These are phyloP conservation scores for Melampsora allii-populina DNA, from an alignment of 1,284 basidiomycete genomes.

Conservation along the genomic window DNA sequence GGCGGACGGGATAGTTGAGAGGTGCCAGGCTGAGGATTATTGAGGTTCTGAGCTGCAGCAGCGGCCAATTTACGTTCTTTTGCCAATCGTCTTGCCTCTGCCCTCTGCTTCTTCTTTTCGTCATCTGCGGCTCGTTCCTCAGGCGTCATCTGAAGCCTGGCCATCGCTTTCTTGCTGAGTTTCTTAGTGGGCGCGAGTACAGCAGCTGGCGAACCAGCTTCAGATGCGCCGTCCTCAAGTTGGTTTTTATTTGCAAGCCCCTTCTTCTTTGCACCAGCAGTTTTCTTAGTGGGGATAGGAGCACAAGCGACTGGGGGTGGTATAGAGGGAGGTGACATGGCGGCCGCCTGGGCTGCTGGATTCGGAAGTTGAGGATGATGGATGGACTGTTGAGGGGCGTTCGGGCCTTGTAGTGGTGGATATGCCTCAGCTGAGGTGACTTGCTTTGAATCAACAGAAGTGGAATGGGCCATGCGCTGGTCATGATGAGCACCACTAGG, in stretches of 20 bases:
- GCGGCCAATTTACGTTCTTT: constrained; percentile 32
- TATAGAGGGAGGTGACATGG: constrained; percentile 14
- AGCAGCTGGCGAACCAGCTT: constrained; percentile 40
- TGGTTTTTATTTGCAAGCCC: constrained; percentile 23
- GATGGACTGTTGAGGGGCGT: not conserved
- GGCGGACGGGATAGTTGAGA: not conserved
- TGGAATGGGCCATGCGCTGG: not conserved
- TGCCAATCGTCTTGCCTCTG: constrained; percentile 18
- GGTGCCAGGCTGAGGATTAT: not conserved
- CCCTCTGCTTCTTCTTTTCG: constrained; percentile 35
- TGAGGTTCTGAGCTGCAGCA: constrained; percentile 11
- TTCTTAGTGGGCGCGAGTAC: constrained; percentile 7
- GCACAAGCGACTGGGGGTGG: not conserved
- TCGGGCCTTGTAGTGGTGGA: not conserved
- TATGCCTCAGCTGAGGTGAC: not conserved
- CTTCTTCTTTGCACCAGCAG: constrained; percentile 8
- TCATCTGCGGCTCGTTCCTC: constrained; percentile 24
- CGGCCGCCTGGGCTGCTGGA: not conserved
- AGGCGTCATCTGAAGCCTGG: constrained; percentile 15
- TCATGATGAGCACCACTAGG: not conserved
- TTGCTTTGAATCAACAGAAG: constrained; percentile 1
- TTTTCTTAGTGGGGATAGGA: not conserved
- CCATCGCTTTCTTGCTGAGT: constrained; percentile 30
- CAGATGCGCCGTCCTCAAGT: not conserved
- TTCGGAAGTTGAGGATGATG: constrained; percentile 6